Conservation (phyloP, 208 protist genomes). For the Leishmania martiniquensis region DNA sequence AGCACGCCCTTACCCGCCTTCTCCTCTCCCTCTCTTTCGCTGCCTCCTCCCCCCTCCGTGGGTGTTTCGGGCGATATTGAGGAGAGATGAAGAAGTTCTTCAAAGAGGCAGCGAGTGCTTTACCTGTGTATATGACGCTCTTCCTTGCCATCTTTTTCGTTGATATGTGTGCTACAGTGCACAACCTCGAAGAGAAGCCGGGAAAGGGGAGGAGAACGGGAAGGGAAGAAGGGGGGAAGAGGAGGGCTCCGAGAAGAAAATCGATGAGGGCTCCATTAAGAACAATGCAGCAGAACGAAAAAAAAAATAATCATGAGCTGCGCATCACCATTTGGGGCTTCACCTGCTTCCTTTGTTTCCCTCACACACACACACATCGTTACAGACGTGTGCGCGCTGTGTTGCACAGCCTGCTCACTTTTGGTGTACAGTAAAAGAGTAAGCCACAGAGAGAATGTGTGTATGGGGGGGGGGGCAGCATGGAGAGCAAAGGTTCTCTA, state of each 20-base stretch:
- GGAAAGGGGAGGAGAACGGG: no score
- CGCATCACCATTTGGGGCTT: background rate
- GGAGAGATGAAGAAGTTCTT: no score
- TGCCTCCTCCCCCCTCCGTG: no score
- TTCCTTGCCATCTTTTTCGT: no score
- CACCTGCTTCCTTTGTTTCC: background rate
- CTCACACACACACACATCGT: background rate
- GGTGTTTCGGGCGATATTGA: no score
- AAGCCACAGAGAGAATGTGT: background rate
- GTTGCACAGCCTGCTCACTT: background rate
- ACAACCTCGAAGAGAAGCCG: no score
- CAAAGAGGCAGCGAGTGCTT: no score
- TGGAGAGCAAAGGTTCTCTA: background rate
- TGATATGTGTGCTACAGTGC: no score
- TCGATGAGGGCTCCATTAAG: background rate
- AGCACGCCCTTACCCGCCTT: background rate
- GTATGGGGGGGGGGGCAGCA: no score
- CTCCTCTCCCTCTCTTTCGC: background rate
- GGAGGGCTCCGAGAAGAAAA: background rate
- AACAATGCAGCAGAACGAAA: no score
- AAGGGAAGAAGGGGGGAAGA: no score
- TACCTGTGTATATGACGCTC: no score
- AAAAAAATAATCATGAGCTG: background rate
- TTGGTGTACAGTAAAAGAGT: background rate
- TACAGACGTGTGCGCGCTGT: background rate